Evolutionary conservation across 148 eudicot genomes (phyloP), one percentile per base, ranked within the genome.

Genomic region (Arbutus unedo): DNA sequence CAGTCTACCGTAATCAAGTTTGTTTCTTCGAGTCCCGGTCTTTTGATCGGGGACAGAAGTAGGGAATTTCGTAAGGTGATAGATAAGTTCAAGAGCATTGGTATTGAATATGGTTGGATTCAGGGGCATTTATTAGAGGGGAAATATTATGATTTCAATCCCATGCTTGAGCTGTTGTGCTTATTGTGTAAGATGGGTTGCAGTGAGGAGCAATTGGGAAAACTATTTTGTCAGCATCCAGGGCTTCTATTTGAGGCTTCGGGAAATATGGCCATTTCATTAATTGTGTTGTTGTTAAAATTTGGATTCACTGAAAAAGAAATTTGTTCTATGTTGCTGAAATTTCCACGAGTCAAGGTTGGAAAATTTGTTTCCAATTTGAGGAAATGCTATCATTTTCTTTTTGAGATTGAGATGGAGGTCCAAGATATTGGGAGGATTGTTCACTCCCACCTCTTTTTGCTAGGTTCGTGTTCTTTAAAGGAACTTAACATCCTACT

Each of bases 401-500:
- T 93, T 47, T 66, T 81, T 76, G 91, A 90, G 41, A 77, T 89
- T 51, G 90, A 90, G 77, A 93, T 93, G 93, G 84, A 89, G 74
- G 82, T 81, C 76, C 73, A 62, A 73, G 91, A 83, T 73, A 84
- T 90, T 48, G 91, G 89, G 50, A 82, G 67, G 51, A 90, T 92
- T 62, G 82, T 95, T 14, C 80, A 88, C 70, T 78, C 82, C 43
- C 87, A 92, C 81, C 85, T 91, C 16, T n/a, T 80, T 60, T 68
- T 92, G 90, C 87, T 93, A 4, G 97, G 98, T 59, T 86, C 91
- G 0, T 85, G 91, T 83, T 72, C 83, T 21, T 79, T 93, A 71
- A 92, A 90, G 80, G 89, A 81, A 76, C 80, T 87, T 25, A 85
- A 38, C 47, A 89, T 85, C 90, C 74, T 95, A 78, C 81, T 88